Evolutionary conservation across 192 early-diverging fungal genomes (phyloP), one percentile per base, ranked within the genome.

Genomic region (Mortierella claussenii): DNA sequence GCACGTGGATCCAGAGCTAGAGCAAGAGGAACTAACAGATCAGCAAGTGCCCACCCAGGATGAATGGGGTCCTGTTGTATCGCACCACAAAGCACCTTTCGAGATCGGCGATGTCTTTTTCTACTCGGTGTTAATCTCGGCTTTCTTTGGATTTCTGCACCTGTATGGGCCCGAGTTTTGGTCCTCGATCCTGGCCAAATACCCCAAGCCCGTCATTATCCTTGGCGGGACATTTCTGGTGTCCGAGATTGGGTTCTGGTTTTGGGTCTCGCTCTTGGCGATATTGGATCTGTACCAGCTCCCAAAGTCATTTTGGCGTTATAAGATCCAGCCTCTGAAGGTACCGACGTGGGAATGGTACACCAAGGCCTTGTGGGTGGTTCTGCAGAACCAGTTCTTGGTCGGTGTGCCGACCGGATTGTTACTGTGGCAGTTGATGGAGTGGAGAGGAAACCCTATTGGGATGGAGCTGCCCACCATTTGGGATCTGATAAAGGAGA

Each of bases 311-410:
- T 79, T 87, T 79, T 81, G 68, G 60, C 80, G 87, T 64, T 94
- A 90, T 84, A 89, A 86, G 84, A 86, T 92, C 46, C 92, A 94
- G 80, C 89, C 82, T 17, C 78, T 82, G 55, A 85, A 85, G 65
- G 73, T 80, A 4, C 82, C 86, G 27, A 82, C 82, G 9, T 58
- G 75, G 37, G 83, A 79, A 28, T 81, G 83, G 68, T 87, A 88
- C 76, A 83, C 81, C 62, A 87, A 87, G 40, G 88, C 86, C 46
- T 21, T 89, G 20, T 80, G 75, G 55, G 82, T 84, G 47, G 85
- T 91, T 46, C 70, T 92, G 13, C 66, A 81, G 44, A 86, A 82
- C 62, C 91, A 94, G 75, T 69, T 90, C 30, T 73, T 87, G 44
- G 81, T 91, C 11, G 87, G 91, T 55, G 81, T 89, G 9, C 92